Conservation (phyloP, 768 basidiomycete genomes). For the Imleria badia region DNA sequence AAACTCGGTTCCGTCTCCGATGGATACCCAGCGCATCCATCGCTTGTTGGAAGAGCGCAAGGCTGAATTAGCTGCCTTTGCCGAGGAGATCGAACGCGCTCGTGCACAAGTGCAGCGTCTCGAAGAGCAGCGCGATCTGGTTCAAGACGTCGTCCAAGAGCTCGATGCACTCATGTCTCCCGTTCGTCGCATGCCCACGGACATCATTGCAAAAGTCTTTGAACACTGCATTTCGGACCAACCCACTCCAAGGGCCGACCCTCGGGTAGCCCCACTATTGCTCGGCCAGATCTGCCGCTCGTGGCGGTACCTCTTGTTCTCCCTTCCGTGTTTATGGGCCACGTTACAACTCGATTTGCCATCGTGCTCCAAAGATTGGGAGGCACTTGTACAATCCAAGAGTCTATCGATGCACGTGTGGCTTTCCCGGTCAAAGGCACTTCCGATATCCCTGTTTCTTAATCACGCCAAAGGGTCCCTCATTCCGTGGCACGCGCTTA, state of each 20-base stretch:
- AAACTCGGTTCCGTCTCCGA: conserved; percentile 27
- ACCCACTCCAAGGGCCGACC: conserved; percentile 5
- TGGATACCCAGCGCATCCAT: conserved; percentile 18
- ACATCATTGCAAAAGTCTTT: conserved; percentile 29
- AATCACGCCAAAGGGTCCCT: conserved; percentile 22
- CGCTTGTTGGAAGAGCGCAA: conserved; percentile 19
- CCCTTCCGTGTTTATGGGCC: conserved; percentile 28
- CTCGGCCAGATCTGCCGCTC: conserved; percentile 32
- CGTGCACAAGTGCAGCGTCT: conserved; percentile 21
- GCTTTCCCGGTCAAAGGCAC: conserved; percentile 30
- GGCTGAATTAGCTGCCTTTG: conserved; percentile 11
- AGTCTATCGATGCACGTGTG: conserved; percentile 29
- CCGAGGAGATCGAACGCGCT: conserved; percentile 19
- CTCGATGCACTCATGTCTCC: conserved; percentile 30
- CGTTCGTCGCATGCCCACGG: conserved; percentile 32
- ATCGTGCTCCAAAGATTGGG: conserved; percentile 20
- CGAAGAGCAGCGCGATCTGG: conserved; percentile 13
- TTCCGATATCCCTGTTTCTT: conserved; percentile 28
- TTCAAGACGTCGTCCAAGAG: conserved; percentile 19
- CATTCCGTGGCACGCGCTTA: conserved; percentile 27
- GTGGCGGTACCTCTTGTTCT: conserved; percentile 30
- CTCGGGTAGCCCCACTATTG: conserved; percentile 22
- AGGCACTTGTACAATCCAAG: conserved; percentile 26
- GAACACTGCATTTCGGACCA: conserved; percentile 22
- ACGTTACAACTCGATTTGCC: conserved; percentile 26